These are phyloP conservation scores for Neurospora intermedia DNA, from an alignment of 495 filamentous ascomycete genomes.

Conservation along the genomic window DNA sequence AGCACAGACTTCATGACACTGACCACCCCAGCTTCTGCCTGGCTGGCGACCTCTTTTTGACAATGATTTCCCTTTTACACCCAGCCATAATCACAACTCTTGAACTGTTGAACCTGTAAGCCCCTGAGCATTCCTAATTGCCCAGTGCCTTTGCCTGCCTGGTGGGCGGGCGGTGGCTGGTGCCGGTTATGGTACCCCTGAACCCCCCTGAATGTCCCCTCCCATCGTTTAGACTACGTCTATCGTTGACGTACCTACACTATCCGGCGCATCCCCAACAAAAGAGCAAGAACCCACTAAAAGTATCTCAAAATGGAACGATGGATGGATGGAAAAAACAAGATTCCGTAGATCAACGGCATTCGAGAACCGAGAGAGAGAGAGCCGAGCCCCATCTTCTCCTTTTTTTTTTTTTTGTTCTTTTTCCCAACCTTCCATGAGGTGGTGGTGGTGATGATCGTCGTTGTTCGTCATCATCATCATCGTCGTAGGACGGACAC, in stretches of 20 bases:
- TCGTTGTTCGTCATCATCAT: background rate
- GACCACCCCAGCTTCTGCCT: background rate
- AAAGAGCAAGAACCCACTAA: background rate
- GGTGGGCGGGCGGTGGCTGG: background rate
- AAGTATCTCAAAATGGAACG: background rate
- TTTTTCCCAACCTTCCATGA: background rate
- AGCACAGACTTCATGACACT: background rate
- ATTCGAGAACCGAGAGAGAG: background rate
- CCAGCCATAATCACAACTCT: background rate
- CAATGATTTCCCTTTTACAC: background rate
- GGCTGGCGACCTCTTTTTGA: background rate
- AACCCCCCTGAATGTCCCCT: background rate
- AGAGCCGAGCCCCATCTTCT: background rate
- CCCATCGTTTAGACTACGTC: too few species aligned
- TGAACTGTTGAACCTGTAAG: background rate
- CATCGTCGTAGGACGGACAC: background rate
- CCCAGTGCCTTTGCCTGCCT: background rate
- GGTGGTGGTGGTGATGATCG: background rate
- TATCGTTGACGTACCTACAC: too few species aligned
- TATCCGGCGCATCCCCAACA: background rate
- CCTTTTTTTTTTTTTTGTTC: background rate
- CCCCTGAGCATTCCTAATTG: background rate
- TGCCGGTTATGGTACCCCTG: background rate
- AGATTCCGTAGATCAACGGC: background rate
- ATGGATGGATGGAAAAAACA: background rate